Base-by-base conservation (phyloP, 2,329 filamentous ascomycete genomes). In the Simplicillium sp. region DNA sequence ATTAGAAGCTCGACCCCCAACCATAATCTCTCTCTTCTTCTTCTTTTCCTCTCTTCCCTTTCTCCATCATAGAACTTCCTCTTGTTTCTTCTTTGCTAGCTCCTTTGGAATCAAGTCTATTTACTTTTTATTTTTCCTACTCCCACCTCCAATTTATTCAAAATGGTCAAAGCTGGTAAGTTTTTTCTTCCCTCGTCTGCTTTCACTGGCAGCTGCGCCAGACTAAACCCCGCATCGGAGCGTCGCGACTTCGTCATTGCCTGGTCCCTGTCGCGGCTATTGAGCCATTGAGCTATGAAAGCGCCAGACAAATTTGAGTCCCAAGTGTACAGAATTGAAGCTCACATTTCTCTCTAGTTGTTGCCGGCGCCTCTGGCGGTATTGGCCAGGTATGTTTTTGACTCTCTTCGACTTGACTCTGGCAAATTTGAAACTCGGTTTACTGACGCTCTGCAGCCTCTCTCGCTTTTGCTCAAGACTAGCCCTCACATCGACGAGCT, bases 351-450 rank as follows among this genome's bases (percentile, higher is more conserved):
- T 40, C 42, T 42, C 35, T 45, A 82, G 76, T 80, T 61, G 90
- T 98, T 73, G 88, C 92, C 70, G 92, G 92, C 69, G 92, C 90
- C 63, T 82, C 90, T 66, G 92, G 92, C 71, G 92, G 92, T 73
- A 98, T 98, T 80, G 92, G 90, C 67, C 90, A 96, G 82, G 89
- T 94, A 63, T 56, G 71, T 61, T 33, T 31, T 11, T 34, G 7
- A 15, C 16, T 11, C 34, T 14, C 28, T 13, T 7, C n/a, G 8
- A 11, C 28, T 17, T 33, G 18, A 28, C 14, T 29, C 35, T 43
- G 14, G 14, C 5, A n/a, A 32, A 5, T 4, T 34, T 41, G 47
- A 36, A 47, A 39, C 29, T 14, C 42, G 34, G 43, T 52, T 56
- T 44, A 56, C 44, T 44, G 47, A 38, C 37, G 42, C 31, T 44